phyloP scores from a whole-genome alignment of 345 rosid species.

The Eucalyptus dawsonii region DNA sequence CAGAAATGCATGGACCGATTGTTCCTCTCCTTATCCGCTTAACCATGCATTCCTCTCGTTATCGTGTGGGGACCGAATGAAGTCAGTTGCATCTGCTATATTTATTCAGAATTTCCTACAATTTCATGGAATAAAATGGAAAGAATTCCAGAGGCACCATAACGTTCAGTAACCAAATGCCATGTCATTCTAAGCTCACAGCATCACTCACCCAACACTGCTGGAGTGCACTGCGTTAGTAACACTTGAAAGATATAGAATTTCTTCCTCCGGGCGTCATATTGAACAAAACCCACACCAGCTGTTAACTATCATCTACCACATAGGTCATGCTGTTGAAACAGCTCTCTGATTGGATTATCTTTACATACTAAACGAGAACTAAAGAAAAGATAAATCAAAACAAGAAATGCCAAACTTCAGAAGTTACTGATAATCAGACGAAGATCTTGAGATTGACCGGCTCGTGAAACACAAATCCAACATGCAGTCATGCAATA shows the following conservation, averaged over 20 bases:
- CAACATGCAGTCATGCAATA: background rate
- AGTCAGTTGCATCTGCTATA: background rate
- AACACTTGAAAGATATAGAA: background rate
- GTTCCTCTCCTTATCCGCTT: background rate
- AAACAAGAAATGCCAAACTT: background rate
- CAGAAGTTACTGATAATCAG: background rate
- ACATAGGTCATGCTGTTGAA: background rate
- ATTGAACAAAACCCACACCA: background rate
- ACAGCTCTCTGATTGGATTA: background rate
- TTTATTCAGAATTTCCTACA: background rate
- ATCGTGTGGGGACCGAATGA: accelerated
- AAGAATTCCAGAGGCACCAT: background rate
- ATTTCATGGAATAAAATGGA: background rate
- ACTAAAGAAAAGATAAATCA: background rate
- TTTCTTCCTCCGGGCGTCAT: background rate
- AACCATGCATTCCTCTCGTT: background rate
- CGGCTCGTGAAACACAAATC: background rate
- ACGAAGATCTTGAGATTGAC: background rate
- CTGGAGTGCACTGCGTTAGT: accelerated
- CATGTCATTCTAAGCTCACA: background rate
- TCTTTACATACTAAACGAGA: background rate
- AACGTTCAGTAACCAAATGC: background rate
- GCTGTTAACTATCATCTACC: background rate
- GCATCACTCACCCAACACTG: background rate
- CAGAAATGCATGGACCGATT: background rate